Evolutionary conservation across 306 rosid genomes (phyloP).

Genomic region (Potentilla sterilis): DNA sequence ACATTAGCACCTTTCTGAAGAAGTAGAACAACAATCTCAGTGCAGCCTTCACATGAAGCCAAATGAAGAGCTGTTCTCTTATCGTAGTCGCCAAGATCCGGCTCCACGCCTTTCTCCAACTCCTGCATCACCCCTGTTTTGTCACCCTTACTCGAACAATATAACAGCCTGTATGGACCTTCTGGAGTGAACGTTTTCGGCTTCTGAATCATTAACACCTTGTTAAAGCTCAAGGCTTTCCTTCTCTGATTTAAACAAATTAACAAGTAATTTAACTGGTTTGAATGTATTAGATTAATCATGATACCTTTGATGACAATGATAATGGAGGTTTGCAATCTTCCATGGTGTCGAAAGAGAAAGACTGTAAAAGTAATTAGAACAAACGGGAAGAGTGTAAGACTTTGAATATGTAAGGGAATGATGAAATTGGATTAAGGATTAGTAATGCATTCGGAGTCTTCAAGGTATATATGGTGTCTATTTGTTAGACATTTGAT

Average conservation of each 20-base stretch:
- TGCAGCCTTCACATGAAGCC: conserved; percentile 34
- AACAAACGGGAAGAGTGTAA: not conserved
- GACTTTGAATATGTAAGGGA: not conserved
- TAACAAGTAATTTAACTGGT: not conserved
- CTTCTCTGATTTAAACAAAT: not conserved
- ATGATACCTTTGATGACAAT: conserved; percentile 16
- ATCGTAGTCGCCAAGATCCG: conserved; percentile 29
- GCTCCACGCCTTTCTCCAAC: conserved; percentile 27
- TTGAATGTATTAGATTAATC: not conserved
- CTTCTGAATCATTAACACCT: not conserved
- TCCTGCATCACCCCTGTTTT: conserved; percentile 31
- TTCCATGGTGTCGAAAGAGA: conserved; percentile 10
- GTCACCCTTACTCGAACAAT: conserved; percentile 36
- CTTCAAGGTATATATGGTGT: conserved; percentile 6
- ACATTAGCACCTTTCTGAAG: conserved; percentile 34
- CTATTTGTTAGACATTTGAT: conserved; percentile 5
- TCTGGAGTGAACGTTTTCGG: not conserved
- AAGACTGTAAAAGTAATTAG: not conserved
- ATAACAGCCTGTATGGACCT: conserved; percentile 24
- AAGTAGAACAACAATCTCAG: conserved; percentile 27
- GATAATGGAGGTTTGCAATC: not conserved
- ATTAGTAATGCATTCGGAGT: conserved; percentile 10
- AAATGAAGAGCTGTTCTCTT: conserved; percentile 38
- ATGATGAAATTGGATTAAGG: conserved; percentile 1
- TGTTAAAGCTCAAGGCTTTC: not conserved